Evolutionary conservation across 345 rosid genomes (phyloP).

Genomic region (Schrenkiella parvula): DNA sequence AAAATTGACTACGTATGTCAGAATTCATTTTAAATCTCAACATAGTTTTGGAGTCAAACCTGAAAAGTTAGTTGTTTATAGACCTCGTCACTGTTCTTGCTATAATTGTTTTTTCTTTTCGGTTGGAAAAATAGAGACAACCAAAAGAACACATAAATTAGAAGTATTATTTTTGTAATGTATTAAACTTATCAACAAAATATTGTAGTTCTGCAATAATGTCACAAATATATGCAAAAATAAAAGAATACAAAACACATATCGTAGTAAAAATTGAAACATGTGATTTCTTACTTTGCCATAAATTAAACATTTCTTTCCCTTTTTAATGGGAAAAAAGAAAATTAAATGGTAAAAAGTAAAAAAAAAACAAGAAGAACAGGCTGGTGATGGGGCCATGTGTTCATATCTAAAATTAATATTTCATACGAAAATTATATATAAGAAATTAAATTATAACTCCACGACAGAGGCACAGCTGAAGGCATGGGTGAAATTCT

Average conservation of each 20-base stretch:
- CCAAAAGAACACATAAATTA: background rate
- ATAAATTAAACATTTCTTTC: slow-evolving; percentile 6
- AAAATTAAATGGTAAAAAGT: slow-evolving; percentile 1
- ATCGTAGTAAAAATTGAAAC: background rate
- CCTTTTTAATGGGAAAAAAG: background rate
- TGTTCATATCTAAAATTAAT: background rate
- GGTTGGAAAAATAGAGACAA: slow-evolving; percentile 20
- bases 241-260: background rate
- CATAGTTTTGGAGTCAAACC: slow-evolving; percentile 6
- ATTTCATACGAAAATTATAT: background rate
- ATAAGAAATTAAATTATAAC: background rate
- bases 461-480: slow-evolving; percentile 26
- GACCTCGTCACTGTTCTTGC: slow-evolving; percentile 27
- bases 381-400: slow-evolving; percentile 36
- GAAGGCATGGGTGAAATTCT: slow-evolving; percentile 30
- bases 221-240: background rate
- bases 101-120: background rate
- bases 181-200: background rate
- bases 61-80: slow-evolving; percentile 15
- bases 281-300: slow-evolving; percentile 15
- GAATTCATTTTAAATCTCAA: background rate
- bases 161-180: background rate
- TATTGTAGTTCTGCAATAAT: background rate
- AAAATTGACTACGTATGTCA: slow-evolving; percentile 18
- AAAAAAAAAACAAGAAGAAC: slow-evolving; percentile 15